Percentiles rank a stretch among this genome's conserved stretches.
Evolutionary conservation across 1,284 basidiomycete species (phyloP).

Genomic region (Exobasidium rhododendri): DNA sequence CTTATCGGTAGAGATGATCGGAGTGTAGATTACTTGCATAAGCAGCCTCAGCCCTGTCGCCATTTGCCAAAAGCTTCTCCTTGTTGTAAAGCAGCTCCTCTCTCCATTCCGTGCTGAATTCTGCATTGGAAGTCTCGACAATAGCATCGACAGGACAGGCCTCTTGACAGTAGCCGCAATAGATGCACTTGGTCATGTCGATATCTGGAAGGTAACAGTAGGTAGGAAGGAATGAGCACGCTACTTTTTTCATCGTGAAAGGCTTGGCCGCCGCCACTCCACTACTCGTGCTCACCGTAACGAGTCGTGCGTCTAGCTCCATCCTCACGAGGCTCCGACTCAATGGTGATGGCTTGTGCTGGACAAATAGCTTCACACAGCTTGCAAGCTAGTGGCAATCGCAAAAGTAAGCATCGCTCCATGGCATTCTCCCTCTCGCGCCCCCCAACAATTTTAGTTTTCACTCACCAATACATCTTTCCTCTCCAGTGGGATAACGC

Average conservation of each 20-base stretch:
- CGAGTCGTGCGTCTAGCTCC: conserved; percentile 94
- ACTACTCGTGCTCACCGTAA: conserved; percentile 69
- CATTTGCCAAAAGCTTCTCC: conserved; percentile 84
- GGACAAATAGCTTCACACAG: conserved; percentile 99
- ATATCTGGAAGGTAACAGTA: conserved; percentile 75
- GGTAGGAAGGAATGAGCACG: not conserved
- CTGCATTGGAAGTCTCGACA: conserved; percentile 71
- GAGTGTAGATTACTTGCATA: conserved; percentile 52
- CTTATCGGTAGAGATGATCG: conserved; percentile 47
- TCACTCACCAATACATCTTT: conserved; percentile 89
- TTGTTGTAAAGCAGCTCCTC: conserved; percentile 99
- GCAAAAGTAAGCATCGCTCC: conserved; percentile 48
- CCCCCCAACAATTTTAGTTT: too few species aligned
- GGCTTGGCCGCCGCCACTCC: not conserved
- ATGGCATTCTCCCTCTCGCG: not conserved
- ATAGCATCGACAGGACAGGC: conserved; percentile 99
- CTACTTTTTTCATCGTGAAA: too few species aligned
- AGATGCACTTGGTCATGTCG: conserved; percentile 69
- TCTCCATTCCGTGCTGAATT: conserved; percentile 90
- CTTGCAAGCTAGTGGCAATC: conserved; percentile 70
- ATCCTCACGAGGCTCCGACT: conserved; percentile 91
- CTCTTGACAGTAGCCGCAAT: conserved; percentile 62
- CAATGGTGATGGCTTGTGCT: conserved; percentile 98
- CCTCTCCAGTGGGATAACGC: conserved; percentile 95
- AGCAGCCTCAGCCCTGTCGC: conserved; percentile 92